Base-by-base conservation (phyloP, 306 rosid species). In the Mucuna pruriens region DNA sequence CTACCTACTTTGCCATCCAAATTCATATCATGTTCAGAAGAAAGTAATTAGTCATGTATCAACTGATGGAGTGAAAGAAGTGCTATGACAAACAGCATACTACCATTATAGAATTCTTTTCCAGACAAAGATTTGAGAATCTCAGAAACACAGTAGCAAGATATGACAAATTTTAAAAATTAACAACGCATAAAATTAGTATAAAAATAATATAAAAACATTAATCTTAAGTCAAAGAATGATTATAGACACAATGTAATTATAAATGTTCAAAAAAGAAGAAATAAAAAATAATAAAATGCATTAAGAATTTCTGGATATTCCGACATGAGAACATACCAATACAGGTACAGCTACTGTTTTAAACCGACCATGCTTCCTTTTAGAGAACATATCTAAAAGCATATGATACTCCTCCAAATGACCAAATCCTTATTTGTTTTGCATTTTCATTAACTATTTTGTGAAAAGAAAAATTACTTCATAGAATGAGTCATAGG, bases 1-100 rank as follows among this genome's bases (percentile, higher is more conserved):
- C 98, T 29, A 95, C 98, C 98, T 95, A 83, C 84, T 82, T 86
- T 74, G 76, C 68, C 83, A 79, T 12, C 74, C 66, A 51, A 80
- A 83, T 72, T 70, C 75, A 70, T 55, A 64, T 16, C 77, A 72
- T 22, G 52, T 79, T 71, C 64, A 75, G 54, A 62, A 90, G 42
- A 65, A 77, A 84, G 75, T 46, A 78, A 76, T 74, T 49, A 81
- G 79, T 69, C 48, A 54, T 0, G 33, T 52, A 62, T 48, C 77
- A 69, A 70, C 42, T 22, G 22, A 55, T 64, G 39, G 57, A 83
- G 23, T 29, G 69, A 44, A 70, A 72, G 46, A 61, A 34, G 51
- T 71, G 60, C 29, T 4, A 17, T 16, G 48, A 77, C 64, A 39
- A 74, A 76, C 61, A 70, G 40, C 33, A 60, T 69, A 83, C 73